These are phyloP conservation scores for Solanum megistacrolobum DNA, from an alignment of 257 asterid genomes.

Conservation along the genomic window DNA sequence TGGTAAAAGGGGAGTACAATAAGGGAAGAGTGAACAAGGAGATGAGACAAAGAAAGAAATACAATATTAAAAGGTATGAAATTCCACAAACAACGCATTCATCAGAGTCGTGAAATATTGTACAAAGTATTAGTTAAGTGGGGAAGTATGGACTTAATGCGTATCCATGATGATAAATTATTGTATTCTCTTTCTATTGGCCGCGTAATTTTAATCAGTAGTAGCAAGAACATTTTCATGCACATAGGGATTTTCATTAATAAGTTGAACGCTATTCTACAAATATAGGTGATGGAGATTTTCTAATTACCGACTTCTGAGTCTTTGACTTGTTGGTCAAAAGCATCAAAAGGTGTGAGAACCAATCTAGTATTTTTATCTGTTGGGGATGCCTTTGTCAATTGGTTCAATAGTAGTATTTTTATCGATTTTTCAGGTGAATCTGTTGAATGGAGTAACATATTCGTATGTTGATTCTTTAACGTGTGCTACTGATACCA, in stretches of 20 bases:
- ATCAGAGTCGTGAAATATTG: no score
- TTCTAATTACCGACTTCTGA: neutral
- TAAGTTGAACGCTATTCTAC: neutral
- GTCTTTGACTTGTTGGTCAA: neutral
- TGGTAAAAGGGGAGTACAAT: no score
- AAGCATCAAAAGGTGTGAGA: neutral
- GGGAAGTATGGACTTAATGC: neutral
- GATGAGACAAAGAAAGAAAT: no score
- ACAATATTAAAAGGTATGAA: no score
- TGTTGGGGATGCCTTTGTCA: neutral
- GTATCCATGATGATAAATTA: neutral
- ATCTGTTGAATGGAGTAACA: neutral
- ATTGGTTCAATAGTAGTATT: neutral
- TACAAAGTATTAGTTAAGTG: no score
- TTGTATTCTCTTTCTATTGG: neutral
- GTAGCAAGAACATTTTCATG: no score
- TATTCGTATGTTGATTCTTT: neutral
- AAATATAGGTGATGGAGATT: neutral
- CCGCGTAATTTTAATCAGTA: neutral
- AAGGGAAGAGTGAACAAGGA: no score
- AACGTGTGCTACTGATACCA: neutral
- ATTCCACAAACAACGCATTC: no score
- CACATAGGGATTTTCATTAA: neutral
- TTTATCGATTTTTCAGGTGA: neutral
- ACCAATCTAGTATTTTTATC: neutral